Evolutionary conservation across 78 protist species (phyloP).

Genomic region (Dictyostelium citrinum): DNA sequence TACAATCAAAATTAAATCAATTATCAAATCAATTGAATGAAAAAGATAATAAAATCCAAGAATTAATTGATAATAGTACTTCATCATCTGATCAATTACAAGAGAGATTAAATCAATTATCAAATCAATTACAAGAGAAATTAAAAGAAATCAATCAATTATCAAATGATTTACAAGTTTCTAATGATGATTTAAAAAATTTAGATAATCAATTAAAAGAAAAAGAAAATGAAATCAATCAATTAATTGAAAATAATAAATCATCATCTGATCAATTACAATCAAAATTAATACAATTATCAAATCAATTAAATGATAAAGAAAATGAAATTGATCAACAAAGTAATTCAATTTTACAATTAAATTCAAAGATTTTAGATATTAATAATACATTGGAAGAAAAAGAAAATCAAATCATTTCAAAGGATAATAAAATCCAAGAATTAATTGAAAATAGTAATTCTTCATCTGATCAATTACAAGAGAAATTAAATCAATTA

Average conservation of each 20-base stretch:
- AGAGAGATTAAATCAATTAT: not conserved
- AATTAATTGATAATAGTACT: not conserved
- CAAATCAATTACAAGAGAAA: not conserved
- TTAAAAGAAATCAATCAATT: not conserved
- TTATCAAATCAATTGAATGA: not conserved
- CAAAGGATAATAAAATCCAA: not conserved
- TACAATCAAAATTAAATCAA: not conserved
- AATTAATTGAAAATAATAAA: not conserved
- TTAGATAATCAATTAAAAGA: not conserved
- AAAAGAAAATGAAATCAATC: not conserved
- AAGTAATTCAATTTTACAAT: not conserved
- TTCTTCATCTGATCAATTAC: not conserved
- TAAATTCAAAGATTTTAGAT: not conserved
- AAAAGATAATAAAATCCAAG: not conserved
- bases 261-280: not conserved
- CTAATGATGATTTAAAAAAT: not conserved
- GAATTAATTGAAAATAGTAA: not conserved
- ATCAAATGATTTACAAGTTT: not conserved
- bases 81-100: not conserved
- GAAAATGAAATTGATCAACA: not conserved
- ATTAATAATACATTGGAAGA: not conserved
- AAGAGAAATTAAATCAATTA: not conserved
- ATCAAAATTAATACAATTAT: not conserved
- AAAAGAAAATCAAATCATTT: not conserved
- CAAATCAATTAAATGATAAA: not conserved